Evolutionary conservation across 2,329 filamentous ascomycete genomes (phyloP).

Genomic region (Colletotrichum echinochloae): DNA sequence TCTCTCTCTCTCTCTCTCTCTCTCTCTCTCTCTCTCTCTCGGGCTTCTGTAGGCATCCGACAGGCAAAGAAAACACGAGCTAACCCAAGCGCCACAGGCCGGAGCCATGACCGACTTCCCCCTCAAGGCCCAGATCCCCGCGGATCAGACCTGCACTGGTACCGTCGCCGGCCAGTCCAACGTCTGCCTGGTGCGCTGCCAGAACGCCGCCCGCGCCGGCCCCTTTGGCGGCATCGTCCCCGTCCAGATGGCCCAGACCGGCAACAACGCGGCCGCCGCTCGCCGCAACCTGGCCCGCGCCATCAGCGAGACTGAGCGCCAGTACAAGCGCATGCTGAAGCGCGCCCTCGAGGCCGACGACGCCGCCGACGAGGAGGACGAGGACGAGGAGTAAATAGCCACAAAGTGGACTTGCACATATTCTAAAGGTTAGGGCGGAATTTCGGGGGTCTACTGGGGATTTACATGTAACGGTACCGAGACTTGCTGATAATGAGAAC

Average conservation of each 20-base stretch:
- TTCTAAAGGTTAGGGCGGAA: conserved; percentile 29
- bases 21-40: too few relatives aligned
- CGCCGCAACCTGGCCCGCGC: conserved; percentile 39
- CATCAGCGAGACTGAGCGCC: conserved; percentile 37
- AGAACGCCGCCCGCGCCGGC: conserved; percentile 67
- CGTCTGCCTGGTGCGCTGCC: conserved; percentile 69
- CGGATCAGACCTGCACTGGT: conserved; percentile 64
- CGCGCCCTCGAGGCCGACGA: conserved; percentile 35
- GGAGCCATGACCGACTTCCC: conserved; percentile 56
- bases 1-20: too few relatives aligned
- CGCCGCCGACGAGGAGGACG: conserved; percentile 18
- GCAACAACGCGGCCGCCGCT: conserved; percentile 35
- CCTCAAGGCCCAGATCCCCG: conserved; percentile 64
- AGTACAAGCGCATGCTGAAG: conserved; percentile 42
- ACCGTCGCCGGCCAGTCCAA: conserved; percentile 66
- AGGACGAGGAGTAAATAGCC: conserved; percentile 35
- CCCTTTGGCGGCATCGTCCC: conserved; percentile 64
- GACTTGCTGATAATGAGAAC: conserved; percentile 40
- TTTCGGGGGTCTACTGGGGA: conserved; percentile 24
- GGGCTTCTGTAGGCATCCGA: neutral
- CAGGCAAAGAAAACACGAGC: neutral
- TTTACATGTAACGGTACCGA: conserved; percentile 37
- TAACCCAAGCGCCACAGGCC: conserved; percentile 44
- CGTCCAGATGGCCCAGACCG: conserved; percentile 35
- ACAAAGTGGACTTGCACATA: conserved; percentile 28